phyloP scores from a whole-genome alignment of 441 rosid species.

The Erodium trifolium region DNA sequence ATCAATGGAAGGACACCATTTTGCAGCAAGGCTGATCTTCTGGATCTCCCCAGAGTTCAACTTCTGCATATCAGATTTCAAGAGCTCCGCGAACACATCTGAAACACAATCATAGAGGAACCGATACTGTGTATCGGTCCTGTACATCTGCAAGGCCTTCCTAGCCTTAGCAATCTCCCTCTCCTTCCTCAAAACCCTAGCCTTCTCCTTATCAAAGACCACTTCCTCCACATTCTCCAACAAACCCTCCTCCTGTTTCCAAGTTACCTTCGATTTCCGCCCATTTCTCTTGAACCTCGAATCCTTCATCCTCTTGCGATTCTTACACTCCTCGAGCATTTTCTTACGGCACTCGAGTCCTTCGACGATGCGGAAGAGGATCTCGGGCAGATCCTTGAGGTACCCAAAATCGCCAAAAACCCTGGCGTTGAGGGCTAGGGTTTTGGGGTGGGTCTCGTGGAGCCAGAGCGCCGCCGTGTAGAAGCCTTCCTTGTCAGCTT shows the following conservation, averaged over 20 bases:
- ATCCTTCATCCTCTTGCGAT: background rate
- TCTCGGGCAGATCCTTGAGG: conserved; percentile 23
- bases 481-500: conserved; percentile 21
- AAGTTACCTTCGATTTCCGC: conserved; percentile 1
- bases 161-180: conserved; percentile 30
- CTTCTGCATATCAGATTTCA: conserved; percentile 30
- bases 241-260: conserved; percentile 15
- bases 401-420: conserved; percentile 18
- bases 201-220: conserved; percentile 23
- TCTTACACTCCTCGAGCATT: conserved; percentile 10
- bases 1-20: conserved; percentile 46
- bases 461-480: background rate
- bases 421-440: conserved; percentile 19
- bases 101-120: conserved; percentile 25
- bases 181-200: conserved; percentile 27
- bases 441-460: conserved; percentile 21
- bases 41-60: conserved; percentile 25
- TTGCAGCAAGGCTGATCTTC: conserved; percentile 39
- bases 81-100: conserved; percentile 28
- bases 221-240: conserved; percentile 10
- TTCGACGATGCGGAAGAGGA: conserved; percentile 22
- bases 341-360: conserved; percentile 13
- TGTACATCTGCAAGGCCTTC: conserved; percentile 29
- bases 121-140: conserved; percentile 28
- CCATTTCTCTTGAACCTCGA: background rate